Conservation (phyloP, 2,329 filamentous ascomycete genomes). For the Fusarium tricinctum region DNA sequence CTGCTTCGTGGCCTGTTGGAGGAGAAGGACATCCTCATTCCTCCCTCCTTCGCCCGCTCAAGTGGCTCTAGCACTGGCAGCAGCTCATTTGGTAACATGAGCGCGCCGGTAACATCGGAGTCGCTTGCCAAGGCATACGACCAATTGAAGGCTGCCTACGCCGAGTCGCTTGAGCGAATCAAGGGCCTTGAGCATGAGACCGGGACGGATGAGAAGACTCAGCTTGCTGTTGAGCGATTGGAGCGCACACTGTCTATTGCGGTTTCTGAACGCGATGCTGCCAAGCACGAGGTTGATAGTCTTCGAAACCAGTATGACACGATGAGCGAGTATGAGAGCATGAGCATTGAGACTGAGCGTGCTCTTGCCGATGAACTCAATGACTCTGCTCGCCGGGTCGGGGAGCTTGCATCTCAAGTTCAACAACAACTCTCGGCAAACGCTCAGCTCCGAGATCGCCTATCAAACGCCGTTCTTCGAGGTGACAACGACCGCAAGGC, state of each 20-base stretch:
- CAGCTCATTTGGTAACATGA: constrained; percentile 48
- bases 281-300: constrained; percentile 72
- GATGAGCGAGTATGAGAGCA: constrained; percentile 69
- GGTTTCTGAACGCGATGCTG: constrained; percentile 79
- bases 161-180: constrained; percentile 75
- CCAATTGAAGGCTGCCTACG: constrained; percentile 80
- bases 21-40: constrained; percentile 85
- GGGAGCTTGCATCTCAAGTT: constrained; percentile 83
- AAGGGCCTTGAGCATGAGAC: constrained; percentile 71
- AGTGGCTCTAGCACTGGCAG: constrained; percentile 54
- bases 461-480: constrained; percentile 83
- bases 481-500: constrained; percentile 86
- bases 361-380: constrained; percentile 78
- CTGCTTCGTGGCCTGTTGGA: constrained; percentile 83
- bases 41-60: constrained; percentile 68
- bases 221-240: constrained; percentile 73
- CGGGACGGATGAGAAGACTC: constrained; percentile 69
- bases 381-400: constrained; percentile 81
- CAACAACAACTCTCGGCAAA: constrained; percentile 86
- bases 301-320: constrained; percentile 73
- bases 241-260: constrained; percentile 78
- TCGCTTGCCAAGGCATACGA: constrained; percentile 81
- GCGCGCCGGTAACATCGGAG: constrained; percentile 72
- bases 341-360: constrained; percentile 71
- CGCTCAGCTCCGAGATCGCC: constrained; percentile 78